A percentile compares a stretch with the other conserved stretches of the same genome.
Conservation (phyloP, 1,284 basidiomycete species). For the Hemileia vastatrix region DNA sequence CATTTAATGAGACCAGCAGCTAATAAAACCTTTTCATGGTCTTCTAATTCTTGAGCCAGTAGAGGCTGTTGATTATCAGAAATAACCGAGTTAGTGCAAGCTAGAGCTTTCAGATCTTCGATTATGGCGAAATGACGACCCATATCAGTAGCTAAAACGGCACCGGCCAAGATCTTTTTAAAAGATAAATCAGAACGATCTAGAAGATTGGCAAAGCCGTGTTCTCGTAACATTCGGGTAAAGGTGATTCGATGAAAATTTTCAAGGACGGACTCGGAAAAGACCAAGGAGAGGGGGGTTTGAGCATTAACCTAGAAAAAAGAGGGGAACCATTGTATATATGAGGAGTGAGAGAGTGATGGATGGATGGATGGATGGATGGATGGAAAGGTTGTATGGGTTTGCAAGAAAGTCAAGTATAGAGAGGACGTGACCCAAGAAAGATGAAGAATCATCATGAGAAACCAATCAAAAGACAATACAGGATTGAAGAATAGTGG, state of each 20-base stretch:
- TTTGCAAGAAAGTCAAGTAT: conserved; percentile 2
- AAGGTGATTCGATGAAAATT: conserved; percentile 84
- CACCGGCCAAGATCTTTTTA: conserved; percentile 62
- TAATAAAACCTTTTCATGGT: conserved; percentile 58
- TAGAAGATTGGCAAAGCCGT: conserved; percentile 56
- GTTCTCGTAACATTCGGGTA: conserved; percentile 66
- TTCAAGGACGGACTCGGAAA: conserved; percentile 79
- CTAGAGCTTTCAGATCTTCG: conserved; percentile 52
- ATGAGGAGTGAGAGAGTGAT: neutral
- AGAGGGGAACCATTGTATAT: too few relatives aligned
- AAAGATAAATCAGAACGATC: conserved; percentile 48
- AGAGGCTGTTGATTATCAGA: too few relatives aligned
- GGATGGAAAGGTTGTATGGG: too few relatives aligned
- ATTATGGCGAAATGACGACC: conserved; percentile 77
- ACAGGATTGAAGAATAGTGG: neutral
- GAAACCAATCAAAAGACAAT: neutral
- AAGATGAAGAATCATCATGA: neutral
- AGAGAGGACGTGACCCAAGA: neutral
- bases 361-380: too few relatives aligned
- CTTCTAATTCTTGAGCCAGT: conserved; percentile 35
- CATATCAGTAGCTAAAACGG: conserved; percentile 88
- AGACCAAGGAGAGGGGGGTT: conserved; percentile 73
- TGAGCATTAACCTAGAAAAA: conserved; percentile 70
- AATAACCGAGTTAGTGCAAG: conserved; percentile 16
- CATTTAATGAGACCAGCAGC: conserved; percentile 89